Evolutionary conservation across 768 basidiomycete genomes (phyloP), one percentile per base, ranked within the genome.

Genomic region (Boletus vinaceobasis): DNA sequence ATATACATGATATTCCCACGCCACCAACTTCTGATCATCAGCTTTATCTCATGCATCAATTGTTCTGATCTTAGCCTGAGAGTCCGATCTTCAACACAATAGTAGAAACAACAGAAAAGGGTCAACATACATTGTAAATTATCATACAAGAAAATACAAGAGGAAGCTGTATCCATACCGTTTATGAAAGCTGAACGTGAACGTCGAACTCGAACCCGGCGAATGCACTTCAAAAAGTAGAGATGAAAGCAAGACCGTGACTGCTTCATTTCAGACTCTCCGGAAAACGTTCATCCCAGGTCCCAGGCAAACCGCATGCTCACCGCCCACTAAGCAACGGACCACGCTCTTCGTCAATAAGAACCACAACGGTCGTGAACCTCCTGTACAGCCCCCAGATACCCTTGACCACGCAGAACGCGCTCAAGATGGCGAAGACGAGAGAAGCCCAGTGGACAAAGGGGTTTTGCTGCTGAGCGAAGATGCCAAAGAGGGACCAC

Each of bases 401-500:
- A 36, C 88, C 87, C 77, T 95, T 93, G 70, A 85, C 63, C 56
- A 98, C 88, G 77, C 90, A 93, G 57, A 96, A 71, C 59, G 93
- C 78, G 29, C 91, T 84, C 51, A 98, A 75, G 67, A 96, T 82
- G 69, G 93, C 83, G 65, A 93, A 93, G 4, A 72, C 91, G 52
- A 98, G 81, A 13, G 94, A 83, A 37, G 81, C 77, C 93, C 93
- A 98, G 73, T 95, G 93, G 61, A 98, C 85, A 74, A 98, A 95
- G 32, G 63, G 54, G 36, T 76, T 72, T 27, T 57, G 74, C 72
- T 94, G 85, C 66, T 90, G 82, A 27, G 80, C 84, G 65, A 90
- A 98, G 75, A 98, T 93, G 42, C 90, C 95, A 74, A 88, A 95
- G 31, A 99, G 79, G n/a, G 89, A 86, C 89, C 90, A 96, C 39